phyloP scores from a whole-genome alignment of 2,329 filamentous ascomycete genomes.

The Pseudocercospora vitis region DNA sequence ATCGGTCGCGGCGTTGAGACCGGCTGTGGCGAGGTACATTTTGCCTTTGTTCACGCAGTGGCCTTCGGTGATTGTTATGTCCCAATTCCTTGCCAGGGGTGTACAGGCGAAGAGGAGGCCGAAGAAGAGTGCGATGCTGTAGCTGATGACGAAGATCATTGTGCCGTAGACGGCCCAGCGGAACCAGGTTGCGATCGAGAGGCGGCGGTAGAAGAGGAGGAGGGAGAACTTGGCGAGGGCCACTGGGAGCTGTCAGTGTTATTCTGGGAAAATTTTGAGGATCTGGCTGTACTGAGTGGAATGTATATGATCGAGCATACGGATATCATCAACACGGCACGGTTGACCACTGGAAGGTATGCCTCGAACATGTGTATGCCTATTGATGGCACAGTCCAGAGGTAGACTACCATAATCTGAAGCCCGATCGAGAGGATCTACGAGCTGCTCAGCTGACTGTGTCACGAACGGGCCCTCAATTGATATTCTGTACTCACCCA shows the following conservation, averaged over 20 bases:
- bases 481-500: slow-evolving; percentile 14
- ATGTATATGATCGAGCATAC: slow-evolving; percentile 21
- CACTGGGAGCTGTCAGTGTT: neutral
- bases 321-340: slow-evolving; percentile 12
- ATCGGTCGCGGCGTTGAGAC: slow-evolving; percentile 22
- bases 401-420: slow-evolving; percentile 18
- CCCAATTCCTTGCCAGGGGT: slow-evolving; percentile 17
- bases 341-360: slow-evolving; percentile 8
- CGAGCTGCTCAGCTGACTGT: neutral
- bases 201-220: slow-evolving; percentile 19
- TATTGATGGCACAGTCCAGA: slow-evolving; percentile 12
- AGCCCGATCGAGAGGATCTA: slow-evolving; percentile 20
- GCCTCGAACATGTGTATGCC: slow-evolving; percentile 20
- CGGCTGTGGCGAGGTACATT: slow-evolving; percentile 21
- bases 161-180: slow-evolving; percentile 14
- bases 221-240: slow-evolving; percentile 21
- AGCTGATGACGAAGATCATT: slow-evolving; percentile 16
- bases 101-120: slow-evolving; percentile 21
- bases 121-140: slow-evolving; percentile 12
- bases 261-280: neutral
- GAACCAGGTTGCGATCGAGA: slow-evolving; percentile 20
- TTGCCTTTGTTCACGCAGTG: slow-evolving; percentile 18
- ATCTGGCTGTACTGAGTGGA: neutral
- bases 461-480: no score
- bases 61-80: slow-evolving; percentile 17